Evolutionary conservation across 129 eudicot species (phyloP).

Genomic region (Helianthus annuus): DNA sequence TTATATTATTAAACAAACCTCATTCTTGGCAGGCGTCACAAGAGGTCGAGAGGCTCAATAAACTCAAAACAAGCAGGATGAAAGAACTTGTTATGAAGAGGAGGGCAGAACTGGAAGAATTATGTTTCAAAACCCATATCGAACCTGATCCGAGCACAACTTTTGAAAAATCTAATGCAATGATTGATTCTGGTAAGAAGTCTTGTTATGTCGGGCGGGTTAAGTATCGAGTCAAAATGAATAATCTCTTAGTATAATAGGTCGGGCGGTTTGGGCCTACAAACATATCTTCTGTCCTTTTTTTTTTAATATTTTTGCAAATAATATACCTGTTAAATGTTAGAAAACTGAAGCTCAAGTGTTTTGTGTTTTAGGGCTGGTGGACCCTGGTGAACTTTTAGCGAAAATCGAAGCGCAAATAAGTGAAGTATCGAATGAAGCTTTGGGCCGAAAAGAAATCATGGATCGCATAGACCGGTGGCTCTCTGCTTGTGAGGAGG

Average conservation of each 20-base stretch:
- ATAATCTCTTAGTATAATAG: neutral
- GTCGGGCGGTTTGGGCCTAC: neutral
- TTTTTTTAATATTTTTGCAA: neutral
- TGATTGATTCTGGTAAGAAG: constrained; percentile 73
- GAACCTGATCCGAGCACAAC: constrained; percentile 74
- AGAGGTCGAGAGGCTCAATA: constrained; percentile 82
- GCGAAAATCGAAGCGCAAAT: constrained; percentile 72
- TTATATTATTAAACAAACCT: neutral
- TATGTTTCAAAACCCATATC: constrained; percentile 58
- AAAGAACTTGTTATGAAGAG: constrained; percentile 73
- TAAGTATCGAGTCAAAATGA: constrained; percentile 1
- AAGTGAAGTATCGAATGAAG: constrained; percentile 67
- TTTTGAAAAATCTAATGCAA: constrained; percentile 72
- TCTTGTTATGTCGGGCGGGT: neutral
- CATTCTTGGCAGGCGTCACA: constrained; percentile 48
- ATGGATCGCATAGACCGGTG: constrained; percentile 78
- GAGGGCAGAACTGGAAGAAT: constrained; percentile 74
- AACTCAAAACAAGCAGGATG: constrained; percentile 71
- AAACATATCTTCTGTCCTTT: neutral
- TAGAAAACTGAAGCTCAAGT: neutral
- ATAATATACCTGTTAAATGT: neutral
- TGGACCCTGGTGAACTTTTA: constrained; percentile 74
- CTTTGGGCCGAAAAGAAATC: constrained; percentile 70
- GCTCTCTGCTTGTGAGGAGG: constrained; percentile 89
- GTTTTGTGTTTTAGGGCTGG: constrained; percentile 50